phyloP scores from a whole-genome alignment of 2,329 filamentous ascomycete genomes.

The Amesomyces nigricolor region DNA sequence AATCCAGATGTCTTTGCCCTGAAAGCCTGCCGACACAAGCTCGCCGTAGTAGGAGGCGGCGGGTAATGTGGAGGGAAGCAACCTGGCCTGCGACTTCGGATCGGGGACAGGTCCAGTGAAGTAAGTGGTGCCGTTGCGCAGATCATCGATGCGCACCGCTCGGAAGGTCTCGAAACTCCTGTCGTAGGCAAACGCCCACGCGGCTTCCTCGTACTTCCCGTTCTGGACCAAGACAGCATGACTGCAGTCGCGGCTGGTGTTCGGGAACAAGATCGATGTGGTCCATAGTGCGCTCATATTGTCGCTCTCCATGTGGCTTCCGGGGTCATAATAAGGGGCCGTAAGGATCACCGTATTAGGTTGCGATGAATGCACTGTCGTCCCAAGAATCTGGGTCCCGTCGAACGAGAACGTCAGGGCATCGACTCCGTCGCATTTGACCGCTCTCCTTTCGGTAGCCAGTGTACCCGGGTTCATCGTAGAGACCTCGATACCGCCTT shows the following conservation, averaged over 20 bases:
- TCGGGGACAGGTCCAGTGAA: conserved; percentile 65
- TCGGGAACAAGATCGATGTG: conserved; percentile 77
- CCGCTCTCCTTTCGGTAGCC: conserved; percentile 63
- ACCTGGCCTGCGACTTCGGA: conserved; percentile 47
- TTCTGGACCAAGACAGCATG: conserved; percentile 66
- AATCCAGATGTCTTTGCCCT: conserved; percentile 67
- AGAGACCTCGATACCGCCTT: conserved; percentile 83
- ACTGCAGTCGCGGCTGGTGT: conserved; percentile 72
- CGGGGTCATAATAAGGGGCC: conserved; percentile 72
- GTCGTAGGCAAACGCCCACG: conserved; percentile 75
- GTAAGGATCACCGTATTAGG: conserved; percentile 71
- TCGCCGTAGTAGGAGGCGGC: conserved; percentile 64
- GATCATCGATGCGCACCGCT: conserved; percentile 67
- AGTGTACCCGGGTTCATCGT: conserved; percentile 61
- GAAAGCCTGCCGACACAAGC: conserved; percentile 67
- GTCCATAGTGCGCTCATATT: conserved; percentile 75
- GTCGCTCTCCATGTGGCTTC: conserved; percentile 58
- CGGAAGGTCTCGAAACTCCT: conserved; percentile 71
- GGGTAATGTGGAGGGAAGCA: conserved; percentile 63
- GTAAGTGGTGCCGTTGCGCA: conserved; percentile 71
- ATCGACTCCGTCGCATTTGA: conserved; percentile 74
- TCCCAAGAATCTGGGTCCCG: conserved; percentile 72
- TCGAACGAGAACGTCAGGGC: conserved; percentile 69
- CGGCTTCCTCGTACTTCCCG: conserved; percentile 57
- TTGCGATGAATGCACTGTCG: conserved; percentile 58